A percentile compares a stretch with the other conserved stretches of the same genome.
These are phyloP conservation scores for Boletus vermiculosoides DNA, from an alignment of 768 basidiomycete species.

Conservation along the genomic window DNA sequence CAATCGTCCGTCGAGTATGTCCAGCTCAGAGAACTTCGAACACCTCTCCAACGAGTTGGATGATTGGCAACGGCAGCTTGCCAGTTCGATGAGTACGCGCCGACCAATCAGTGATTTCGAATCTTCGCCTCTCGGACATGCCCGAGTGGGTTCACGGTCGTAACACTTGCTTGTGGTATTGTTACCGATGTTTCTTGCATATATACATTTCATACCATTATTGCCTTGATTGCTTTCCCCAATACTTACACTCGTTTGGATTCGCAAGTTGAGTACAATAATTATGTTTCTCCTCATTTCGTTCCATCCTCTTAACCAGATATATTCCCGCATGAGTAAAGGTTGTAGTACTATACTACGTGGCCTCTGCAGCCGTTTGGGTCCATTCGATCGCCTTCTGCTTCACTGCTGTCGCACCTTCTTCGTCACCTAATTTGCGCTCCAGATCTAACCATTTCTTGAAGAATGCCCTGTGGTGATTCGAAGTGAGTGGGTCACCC, in stretches of 20 bases:
- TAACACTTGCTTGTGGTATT: conserved; percentile 29
- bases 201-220: conserved; percentile 38
- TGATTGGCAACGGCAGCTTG: conserved; percentile 83
- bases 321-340: conserved; percentile 36
- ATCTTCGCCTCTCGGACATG: conserved; percentile 49
- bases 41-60: conserved; percentile 79
- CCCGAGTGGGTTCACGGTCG: conserved; percentile 60
- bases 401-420: conserved; percentile 79
- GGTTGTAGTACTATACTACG: conserved; percentile 14
- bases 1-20: conserved; percentile 67
- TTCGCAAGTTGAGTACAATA: conserved; percentile 40
- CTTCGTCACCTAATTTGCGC: conserved; percentile 80
- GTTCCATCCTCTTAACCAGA: conserved; percentile 33
- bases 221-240: conserved; percentile 35
- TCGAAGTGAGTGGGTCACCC: conserved; percentile 8
- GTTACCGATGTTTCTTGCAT: conserved; percentile 25
- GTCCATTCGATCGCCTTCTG: conserved; percentile 92
- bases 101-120: conserved; percentile 74
- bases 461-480: conserved; percentile 73
- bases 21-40: conserved; percentile 85
- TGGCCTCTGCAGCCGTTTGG: conserved; percentile 46
- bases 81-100: conserved; percentile 73
- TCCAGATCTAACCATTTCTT: conserved; percentile 97
- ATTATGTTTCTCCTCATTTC: conserved; percentile 35
- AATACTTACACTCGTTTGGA: conserved; percentile 57